Percentiles rank a stretch among this genome's conserved stretches.
phyloP scores from a whole-genome alignment of 257 asterid genomes.

The Orobanche coerulescens region DNA sequence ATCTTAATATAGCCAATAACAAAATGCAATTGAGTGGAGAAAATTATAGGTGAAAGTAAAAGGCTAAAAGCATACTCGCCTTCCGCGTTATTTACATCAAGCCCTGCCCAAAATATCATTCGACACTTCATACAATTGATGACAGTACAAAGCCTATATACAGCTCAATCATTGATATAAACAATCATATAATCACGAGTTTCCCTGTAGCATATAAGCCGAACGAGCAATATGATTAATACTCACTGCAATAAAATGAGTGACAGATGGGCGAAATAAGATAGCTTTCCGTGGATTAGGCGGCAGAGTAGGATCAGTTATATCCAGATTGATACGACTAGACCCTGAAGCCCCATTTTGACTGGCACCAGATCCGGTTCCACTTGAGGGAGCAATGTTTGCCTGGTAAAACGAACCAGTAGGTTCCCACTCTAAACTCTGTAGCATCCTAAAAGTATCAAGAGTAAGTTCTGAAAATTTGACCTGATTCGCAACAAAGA shows the following conservation, averaged over 20 bases:
- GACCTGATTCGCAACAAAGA: constrained; percentile 48
- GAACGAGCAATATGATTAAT: constrained; percentile 17
- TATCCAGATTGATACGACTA: constrained; percentile 74
- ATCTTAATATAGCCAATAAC: not conserved
- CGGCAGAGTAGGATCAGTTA: constrained; percentile 88
- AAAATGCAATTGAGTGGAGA: constrained; percentile 4
- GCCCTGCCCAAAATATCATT: not conserved
- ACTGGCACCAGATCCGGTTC: constrained; percentile 42
- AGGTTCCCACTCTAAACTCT: constrained; percentile 95
- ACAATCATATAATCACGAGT: not conserved
- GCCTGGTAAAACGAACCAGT: constrained; percentile 86
- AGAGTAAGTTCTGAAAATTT: constrained; percentile 89
- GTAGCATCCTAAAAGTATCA: constrained; percentile 87
- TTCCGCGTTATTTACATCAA: constrained; percentile 8
- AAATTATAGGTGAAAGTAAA: not conserved
- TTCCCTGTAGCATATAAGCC: constrained; percentile 11
- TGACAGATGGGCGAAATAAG: constrained; percentile 77
- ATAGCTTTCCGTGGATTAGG: constrained; percentile 86
- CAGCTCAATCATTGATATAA: not conserved
- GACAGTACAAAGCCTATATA: not conserved
- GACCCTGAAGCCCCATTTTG: constrained; percentile 79
- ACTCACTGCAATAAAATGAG: constrained; percentile 92
- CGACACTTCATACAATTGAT: not conserved
- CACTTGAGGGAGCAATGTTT: constrained; percentile 43
- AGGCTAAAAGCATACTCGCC: not conserved